These are phyloP conservation scores for Solanum pimpinellifolium DNA, from an alignment of 257 asterid genomes.

Conservation along the genomic window DNA sequence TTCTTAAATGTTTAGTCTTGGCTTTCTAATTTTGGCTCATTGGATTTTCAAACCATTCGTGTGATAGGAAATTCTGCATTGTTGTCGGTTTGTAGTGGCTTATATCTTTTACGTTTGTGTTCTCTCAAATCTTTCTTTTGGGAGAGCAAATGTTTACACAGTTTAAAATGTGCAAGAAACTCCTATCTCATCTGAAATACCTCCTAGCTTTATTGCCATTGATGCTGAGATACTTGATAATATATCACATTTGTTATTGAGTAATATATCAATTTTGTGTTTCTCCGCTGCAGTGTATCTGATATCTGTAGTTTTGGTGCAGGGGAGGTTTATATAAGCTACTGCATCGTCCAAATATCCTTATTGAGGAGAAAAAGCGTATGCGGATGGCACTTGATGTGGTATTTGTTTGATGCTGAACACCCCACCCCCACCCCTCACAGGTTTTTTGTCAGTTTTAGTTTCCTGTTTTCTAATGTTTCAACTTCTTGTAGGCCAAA, in stretches of 20 bases:
- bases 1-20: background rate
- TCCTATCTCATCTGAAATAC: background rate
- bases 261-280: background rate
- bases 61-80: background rate
- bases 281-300: background rate
- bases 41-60: background rate
- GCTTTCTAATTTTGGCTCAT: background rate
- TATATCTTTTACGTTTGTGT: background rate
- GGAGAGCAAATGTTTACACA: background rate
- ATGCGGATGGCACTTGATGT: constrained; percentile 93
- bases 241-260: background rate
- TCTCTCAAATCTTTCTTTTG: background rate
- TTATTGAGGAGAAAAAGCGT: constrained; percentile 78
- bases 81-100: background rate
- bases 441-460: constrained; percentile 1
- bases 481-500: constrained; percentile 60
- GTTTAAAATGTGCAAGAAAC: background rate
- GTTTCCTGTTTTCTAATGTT: background rate
- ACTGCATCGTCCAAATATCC: constrained; percentile 68
- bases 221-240: background rate
- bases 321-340: constrained; percentile 95
- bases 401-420: constrained; percentile 34
- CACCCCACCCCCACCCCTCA: background rate
- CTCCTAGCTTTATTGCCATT: background rate
- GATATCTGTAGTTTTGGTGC: constrained; percentile 16